Evolutionary conservation across 345 rosid genomes (phyloP), one percentile per base, ranked within the genome.

Genomic region (Eucalyptus cloeziana): DNA sequence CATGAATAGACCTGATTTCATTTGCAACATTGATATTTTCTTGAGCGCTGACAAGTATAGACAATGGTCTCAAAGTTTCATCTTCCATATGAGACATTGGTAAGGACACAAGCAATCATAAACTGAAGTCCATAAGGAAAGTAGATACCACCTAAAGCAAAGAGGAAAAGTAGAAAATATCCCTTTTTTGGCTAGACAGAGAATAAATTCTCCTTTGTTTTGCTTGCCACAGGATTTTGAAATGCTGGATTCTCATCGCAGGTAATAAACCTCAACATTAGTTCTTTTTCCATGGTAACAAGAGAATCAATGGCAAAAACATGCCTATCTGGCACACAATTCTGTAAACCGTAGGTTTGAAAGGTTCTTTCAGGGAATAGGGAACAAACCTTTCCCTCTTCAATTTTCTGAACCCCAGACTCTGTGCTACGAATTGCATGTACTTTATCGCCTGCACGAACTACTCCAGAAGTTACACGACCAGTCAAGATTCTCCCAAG

Each of bases 401-500:
- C 99, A 93, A 98, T 92, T 92, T 96, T 97, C 93, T 94, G 94
- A 87, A 94, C 92, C 88, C 96, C 94, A 87, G 97, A 90, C 54
- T 95, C 98, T 33, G 93, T 92, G 54, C 10, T 87, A 62, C 98
- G 97, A 49, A 97, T 92, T 88, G 99, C 99, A 92, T 94, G 97
- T 83, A 98, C 91, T 92, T 85, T 94, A 91, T 98, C 99, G 24
- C 98, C 99, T 81, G 96, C 95, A 88, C 92, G 96, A 87, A 98
- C 51, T 43, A 93, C 90, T 89, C 99, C 99, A 90, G 96, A 94
- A 91, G 94, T 56, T 88, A 98, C 91, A 79, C 99, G 96, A 58
- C 99, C 99, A 64, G 98, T 97, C 92, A 98, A 95, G 91, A 98
- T 97, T 83, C 99, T 93, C 89, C 99, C 99, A 51, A 97, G 98